A percentile compares a stretch with the other conserved stretches of the same genome.
These are phyloP conservation scores for Leccinum subatratum DNA, from an alignment of 1,284 basidiomycete species.

Conservation along the genomic window DNA sequence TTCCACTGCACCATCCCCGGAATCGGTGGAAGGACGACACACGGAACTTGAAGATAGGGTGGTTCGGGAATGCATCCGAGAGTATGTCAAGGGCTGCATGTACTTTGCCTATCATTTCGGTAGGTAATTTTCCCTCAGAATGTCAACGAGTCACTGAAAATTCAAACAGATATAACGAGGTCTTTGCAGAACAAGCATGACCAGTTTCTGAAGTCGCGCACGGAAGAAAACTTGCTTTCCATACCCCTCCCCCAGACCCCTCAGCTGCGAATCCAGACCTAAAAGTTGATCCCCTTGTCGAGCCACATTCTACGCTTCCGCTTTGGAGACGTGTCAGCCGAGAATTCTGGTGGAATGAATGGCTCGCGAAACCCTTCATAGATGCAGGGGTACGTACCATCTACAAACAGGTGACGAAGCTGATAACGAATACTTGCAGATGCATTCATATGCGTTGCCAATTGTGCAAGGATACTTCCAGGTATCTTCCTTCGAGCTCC, in stretches of 20 bases:
- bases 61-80: constrained; percentile 63
- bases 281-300: constrained; percentile 52
- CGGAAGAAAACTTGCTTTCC: constrained; percentile 51
- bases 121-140: constrained; percentile 31
- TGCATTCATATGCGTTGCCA: constrained; percentile 65
- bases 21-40: constrained; percentile 58
- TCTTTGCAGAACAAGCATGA: constrained; percentile 77
- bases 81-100: constrained; percentile 74
- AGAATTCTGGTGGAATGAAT: constrained; percentile 89
- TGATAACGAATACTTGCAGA: constrained; percentile 11
- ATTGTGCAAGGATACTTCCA: constrained; percentile 76
- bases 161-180: constrained; percentile 62
- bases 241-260: constrained; percentile 32
- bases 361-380: constrained; percentile 68
- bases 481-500: constrained; percentile 52
- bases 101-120: constrained; percentile 78
- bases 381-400: constrained; percentile 60
- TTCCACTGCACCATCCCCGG: constrained; percentile 55
- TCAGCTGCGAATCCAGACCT: constrained; percentile 30
- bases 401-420: not conserved
- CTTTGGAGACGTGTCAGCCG: constrained; percentile 80
- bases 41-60: constrained; percentile 73
- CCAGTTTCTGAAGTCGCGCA: constrained; percentile 49
- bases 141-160: constrained; percentile 1
- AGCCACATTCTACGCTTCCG: constrained; percentile 68